These are phyloP conservation scores for Astragalus glycyphyllos DNA, from an alignment of 306 rosid genomes.

Conservation along the genomic window DNA sequence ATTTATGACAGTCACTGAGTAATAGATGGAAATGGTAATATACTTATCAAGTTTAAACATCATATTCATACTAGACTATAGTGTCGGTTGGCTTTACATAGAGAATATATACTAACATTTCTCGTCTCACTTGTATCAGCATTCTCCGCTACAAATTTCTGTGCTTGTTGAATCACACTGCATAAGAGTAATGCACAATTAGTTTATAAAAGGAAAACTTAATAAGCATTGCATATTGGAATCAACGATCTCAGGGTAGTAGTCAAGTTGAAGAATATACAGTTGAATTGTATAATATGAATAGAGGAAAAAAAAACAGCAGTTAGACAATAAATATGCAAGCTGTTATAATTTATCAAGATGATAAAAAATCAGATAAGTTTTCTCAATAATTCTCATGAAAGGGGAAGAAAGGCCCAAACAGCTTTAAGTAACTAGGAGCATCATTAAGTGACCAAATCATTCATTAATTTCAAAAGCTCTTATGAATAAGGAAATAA, in stretches of 20 bases:
- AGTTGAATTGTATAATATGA: slow-evolving; percentile 18
- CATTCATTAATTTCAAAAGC: slow-evolving; percentile 37
- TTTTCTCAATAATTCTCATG: slow-evolving; percentile 2
- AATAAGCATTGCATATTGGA: slow-evolving; percentile 35
- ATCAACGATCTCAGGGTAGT: slow-evolving; percentile 27
- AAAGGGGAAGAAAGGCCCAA: slow-evolving; percentile 26
- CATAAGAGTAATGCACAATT: slow-evolving; percentile 42
- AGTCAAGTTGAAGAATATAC: slow-evolving; percentile 30
- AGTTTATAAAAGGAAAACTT: slow-evolving; percentile 40
- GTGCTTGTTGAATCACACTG: slow-evolving; percentile 88
- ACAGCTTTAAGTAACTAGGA: slow-evolving; percentile 12
- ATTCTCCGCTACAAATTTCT: slow-evolving; percentile 67
- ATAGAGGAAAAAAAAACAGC: slow-evolving; percentile 20
- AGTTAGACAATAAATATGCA: slow-evolving; percentile 12
- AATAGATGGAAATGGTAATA: slow-evolving; percentile 25
- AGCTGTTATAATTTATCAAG: slow-evolving; percentile 4
- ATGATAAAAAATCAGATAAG: slow-evolving; percentile 23
- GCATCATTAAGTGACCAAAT: slow-evolving; percentile 34
- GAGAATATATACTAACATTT: slow-evolving; percentile 62
- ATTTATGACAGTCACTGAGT: slow-evolving; percentile 2
- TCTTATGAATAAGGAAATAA: slow-evolving; percentile 33
- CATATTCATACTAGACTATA: slow-evolving; percentile 32
- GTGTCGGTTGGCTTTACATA: slow-evolving; percentile 17
- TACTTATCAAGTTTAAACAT: slow-evolving; percentile 31
- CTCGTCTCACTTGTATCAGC: slow-evolving; percentile 72